These are phyloP conservation scores for Kickxella alabastrina DNA, from an alignment of 192 early-diverging fungal species.

Conservation along the genomic window DNA sequence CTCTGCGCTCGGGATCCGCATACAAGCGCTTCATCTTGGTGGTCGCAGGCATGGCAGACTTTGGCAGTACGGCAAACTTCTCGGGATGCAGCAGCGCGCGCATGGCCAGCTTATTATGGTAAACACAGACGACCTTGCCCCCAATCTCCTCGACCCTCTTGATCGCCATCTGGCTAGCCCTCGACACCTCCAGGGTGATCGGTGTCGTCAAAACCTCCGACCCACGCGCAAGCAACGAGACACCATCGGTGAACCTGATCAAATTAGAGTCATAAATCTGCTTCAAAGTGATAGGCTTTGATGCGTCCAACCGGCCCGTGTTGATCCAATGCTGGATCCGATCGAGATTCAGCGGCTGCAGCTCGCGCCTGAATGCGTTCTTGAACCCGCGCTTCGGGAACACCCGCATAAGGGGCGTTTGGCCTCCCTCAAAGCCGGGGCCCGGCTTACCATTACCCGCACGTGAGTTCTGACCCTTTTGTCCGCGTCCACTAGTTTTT, in stretches of 20 bases:
- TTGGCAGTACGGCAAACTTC: conserved; percentile 67
- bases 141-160: conserved; percentile 75
- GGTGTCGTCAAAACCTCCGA: conserved; percentile 68
- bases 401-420: conserved; percentile 74
- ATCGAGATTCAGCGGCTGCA: conserved; percentile 77
- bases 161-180: conserved; percentile 75
- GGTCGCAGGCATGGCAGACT: conserved; percentile 63
- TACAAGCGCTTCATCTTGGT: conserved; percentile 63
- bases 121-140: conserved; percentile 76
- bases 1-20: conserved; percentile 62
- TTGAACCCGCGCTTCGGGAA: conserved; percentile 87
- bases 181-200: conserved; percentile 81
- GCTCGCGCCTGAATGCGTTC: conserved; percentile 58
- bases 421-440: conserved; percentile 91
- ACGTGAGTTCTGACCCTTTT: conserved; percentile 87
- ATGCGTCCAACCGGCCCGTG: conserved; percentile 73
- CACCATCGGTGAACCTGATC: conserved; percentile 70
- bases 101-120: conserved; percentile 71
- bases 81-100: conserved; percentile 76
- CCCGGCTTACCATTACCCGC: conserved; percentile 70
- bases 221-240: conserved; percentile 80
- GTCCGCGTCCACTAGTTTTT: conserved; percentile 84
- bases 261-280: conserved; percentile 37
- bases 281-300: conserved; percentile 77
- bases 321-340: conserved; percentile 89